Conservation (phyloP, 176 grass and related monocot genomes). For the Echinochloa phyllopogon region DNA sequence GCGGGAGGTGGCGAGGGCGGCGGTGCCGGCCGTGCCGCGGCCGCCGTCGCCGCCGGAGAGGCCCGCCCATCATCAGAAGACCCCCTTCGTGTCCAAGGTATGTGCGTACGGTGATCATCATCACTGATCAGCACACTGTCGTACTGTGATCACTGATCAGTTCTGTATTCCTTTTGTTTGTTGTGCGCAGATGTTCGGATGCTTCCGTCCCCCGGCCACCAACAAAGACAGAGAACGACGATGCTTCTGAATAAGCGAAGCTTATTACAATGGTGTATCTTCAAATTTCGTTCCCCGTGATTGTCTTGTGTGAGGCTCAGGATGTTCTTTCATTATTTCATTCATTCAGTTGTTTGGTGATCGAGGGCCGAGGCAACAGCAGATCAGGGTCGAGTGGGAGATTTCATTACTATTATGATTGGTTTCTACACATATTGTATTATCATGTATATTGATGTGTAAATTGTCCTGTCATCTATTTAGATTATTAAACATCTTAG, state of each 20-base stretch:
- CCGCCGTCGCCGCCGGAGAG: conserved; percentile 54
- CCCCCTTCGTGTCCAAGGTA: conserved; percentile 64
- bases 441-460: neutral
- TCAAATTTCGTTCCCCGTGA: neutral
- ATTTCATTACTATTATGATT: conserved; percentile 8
- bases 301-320: neutral
- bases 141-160: neutral
- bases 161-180: too few species aligned
- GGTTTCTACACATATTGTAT: neutral
- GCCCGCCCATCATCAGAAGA: conserved; percentile 6
- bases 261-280: neutral
- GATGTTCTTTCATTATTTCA: conserved; percentile 5
- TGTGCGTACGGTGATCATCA: neutral
- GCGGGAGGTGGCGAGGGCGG: conserved; percentile 48
- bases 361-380: neutral
- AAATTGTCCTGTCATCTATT: neutral
- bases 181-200: conserved; percentile 52
- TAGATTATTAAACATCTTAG: neutral
- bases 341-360: neutral
- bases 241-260: too few species aligned
- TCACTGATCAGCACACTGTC: neutral
- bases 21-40: conserved; percentile 33
- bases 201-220: conserved; percentile 31
- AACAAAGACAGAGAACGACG: conserved; percentile 7
- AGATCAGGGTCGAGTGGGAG: neutral